These are phyloP conservation scores for Phaeosphaeria sp. DNA, from an alignment of 2,329 filamentous ascomycete species.

Conservation along the genomic window DNA sequence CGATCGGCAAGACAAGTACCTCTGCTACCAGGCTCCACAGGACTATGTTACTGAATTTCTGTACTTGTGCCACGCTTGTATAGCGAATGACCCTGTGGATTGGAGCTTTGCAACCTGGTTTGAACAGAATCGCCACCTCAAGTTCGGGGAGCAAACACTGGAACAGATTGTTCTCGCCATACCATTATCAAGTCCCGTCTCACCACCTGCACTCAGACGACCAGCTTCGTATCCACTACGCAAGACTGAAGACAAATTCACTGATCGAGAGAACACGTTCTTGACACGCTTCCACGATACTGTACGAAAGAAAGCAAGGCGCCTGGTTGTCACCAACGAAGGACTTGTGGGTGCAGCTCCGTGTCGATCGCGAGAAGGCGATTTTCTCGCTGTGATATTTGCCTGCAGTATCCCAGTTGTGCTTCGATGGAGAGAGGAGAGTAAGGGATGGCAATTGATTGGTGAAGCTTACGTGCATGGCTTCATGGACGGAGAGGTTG, in stretches of 20 bases:
- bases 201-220: conserved; percentile 15
- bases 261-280: conserved; percentile 31
- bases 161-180: conserved; percentile 18
- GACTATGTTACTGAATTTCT: conserved; percentile 37
- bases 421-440: conserved; percentile 19
- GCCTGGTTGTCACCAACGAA: conserved; percentile 33
- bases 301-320: conserved; percentile 36
- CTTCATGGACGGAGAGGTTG: conserved; percentile 38
- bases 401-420: conserved; percentile 48
- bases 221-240: conserved; percentile 23
- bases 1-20: conserved; percentile 41
- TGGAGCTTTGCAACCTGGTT: conserved; percentile 39
- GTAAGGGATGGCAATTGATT: conserved; percentile 33
- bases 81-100: conserved; percentile 26
- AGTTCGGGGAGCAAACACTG: conserved; percentile 23
- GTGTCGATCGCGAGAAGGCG: conserved; percentile 33
- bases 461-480: conserved; percentile 38
- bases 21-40: conserved; percentile 31
- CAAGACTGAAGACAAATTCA: conserved; percentile 9
- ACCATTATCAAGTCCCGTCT: conserved; percentile 3
- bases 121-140: conserved; percentile 26
- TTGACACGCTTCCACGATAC: conserved; percentile 39
- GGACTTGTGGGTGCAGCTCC: conserved; percentile 38
- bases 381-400: conserved; percentile 40
- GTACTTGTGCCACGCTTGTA: conserved; percentile 29